Conservation (phyloP, 2,329 filamentous ascomycete species). For the Arthrobotrys sinensis region DNA sequence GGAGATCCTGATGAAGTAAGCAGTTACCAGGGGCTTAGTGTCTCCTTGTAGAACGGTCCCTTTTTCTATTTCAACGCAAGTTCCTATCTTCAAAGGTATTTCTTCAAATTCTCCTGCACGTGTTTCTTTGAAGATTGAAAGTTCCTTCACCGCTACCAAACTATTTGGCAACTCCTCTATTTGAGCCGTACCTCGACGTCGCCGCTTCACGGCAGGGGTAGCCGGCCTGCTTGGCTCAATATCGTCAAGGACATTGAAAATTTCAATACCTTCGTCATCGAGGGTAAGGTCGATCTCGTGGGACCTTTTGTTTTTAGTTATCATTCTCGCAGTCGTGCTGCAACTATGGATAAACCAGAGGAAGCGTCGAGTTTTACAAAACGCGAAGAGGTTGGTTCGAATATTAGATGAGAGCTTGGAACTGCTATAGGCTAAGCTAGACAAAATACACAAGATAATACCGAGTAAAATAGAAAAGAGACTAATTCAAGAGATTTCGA, state of each 20-base stretch:
- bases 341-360: no score
- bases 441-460: no score
- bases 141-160: slow-evolving; percentile 4
- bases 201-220: slow-evolving; percentile 1
- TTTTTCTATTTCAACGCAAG: slow-evolving; percentile 35
- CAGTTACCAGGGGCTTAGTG: neutral
- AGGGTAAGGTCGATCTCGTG: neutral
- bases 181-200: neutral
- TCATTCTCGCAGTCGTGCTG: neutral
- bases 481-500: neutral
- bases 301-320: neutral
- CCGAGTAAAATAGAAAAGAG: no score
- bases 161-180: slow-evolving; percentile 6
- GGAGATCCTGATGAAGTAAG: slow-evolving; percentile 36
- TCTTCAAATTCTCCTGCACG: slow-evolving; percentile 18
- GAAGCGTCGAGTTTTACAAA: neutral
- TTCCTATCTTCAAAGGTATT: slow-evolving; percentile 12
- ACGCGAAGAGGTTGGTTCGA: neutral
- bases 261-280: neutral
- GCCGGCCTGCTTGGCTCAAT: neutral
- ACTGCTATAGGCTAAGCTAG: no score
- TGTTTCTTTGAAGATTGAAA: slow-evolving; percentile 21
- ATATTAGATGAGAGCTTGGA: no score
- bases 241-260: neutral
- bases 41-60: slow-evolving; percentile 23